These are phyloP conservation scores for Fraxinus baroniana DNA, from an alignment of 305 asterid genomes.

Conservation along the genomic window DNA sequence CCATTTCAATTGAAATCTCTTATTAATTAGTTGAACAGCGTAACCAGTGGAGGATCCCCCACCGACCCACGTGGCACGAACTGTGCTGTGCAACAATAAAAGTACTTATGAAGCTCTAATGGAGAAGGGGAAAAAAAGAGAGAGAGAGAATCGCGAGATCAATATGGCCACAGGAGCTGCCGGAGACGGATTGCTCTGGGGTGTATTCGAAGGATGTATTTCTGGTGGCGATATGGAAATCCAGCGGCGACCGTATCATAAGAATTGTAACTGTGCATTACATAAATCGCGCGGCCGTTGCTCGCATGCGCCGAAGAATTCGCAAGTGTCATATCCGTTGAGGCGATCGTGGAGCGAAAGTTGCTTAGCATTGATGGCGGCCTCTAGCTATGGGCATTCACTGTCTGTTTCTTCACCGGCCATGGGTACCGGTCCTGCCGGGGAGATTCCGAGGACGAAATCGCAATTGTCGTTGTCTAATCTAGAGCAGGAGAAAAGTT, in stretches of 20 bases:
- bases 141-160: not conserved
- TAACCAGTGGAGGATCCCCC: not conserved
- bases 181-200: slow-evolving; percentile 59
- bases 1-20: too few species aligned
- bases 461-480: slow-evolving; percentile 20
- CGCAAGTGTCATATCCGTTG: slow-evolving; percentile 50
- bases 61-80: not conserved
- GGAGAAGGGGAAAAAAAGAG: not conserved
- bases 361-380: slow-evolving; percentile 39
- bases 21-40: not conserved
- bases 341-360: slow-evolving; percentile 79
- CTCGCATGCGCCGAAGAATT: slow-evolving; percentile 33
- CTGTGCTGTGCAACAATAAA: not conserved
- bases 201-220: slow-evolving; percentile 63
- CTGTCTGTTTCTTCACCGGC: slow-evolving; percentile 19
- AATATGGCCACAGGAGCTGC: slow-evolving; percentile 66
- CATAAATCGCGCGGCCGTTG: slow-evolving; percentile 56
- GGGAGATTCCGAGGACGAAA: slow-evolving; percentile 18
- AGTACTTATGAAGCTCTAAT: not conserved
- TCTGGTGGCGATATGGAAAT: slow-evolving; percentile 51
- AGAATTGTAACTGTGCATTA: slow-evolving; percentile 63
- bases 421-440: not conserved
- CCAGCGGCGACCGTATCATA: slow-evolving; percentile 68
- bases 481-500: slow-evolving; percentile 17
- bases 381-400: slow-evolving; percentile 23